Evolutionary conservation across 106 monocot genomes (phyloP).

Genomic region (Alisma plantagoaquatica): DNA sequence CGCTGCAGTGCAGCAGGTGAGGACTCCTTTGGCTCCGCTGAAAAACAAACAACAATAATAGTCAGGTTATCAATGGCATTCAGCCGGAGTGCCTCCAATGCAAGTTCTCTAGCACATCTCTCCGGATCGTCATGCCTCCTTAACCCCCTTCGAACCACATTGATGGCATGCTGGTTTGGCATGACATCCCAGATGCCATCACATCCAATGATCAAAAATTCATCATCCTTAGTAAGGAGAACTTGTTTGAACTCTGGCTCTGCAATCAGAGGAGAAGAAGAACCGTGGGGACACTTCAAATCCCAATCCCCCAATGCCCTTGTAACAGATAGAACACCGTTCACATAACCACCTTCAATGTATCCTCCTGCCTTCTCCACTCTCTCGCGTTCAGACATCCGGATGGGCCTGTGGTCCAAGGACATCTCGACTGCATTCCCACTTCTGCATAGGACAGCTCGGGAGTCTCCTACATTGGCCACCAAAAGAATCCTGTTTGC

Average conservation of each 20-base stretch:
- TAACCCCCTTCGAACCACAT: constrained; percentile 29
- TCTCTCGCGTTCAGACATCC: constrained; percentile 25
- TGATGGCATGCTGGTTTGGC: constrained; percentile 46
- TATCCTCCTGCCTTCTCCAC: constrained; percentile 37
- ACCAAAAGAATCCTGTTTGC: constrained; percentile 32
- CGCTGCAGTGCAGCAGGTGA: constrained; percentile 1
- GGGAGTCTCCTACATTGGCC: constrained; percentile 60
- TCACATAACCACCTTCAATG: constrained; percentile 55
- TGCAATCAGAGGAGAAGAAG: constrained; percentile 38
- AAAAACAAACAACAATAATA: constrained; percentile 47
- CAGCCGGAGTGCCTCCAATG: constrained; percentile 47
- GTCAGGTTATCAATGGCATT: constrained; percentile 54
- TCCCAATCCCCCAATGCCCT: constrained; percentile 68
- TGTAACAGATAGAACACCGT: constrained; percentile 46
- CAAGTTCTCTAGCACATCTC: constrained; percentile 48
- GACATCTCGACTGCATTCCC: constrained; percentile 55
- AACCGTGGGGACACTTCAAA: constrained; percentile 30
- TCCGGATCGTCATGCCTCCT: constrained; percentile 44
- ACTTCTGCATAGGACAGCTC: constrained; percentile 47
- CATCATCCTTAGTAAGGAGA: constrained; percentile 38
- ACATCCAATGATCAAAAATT: constrained; percentile 62
- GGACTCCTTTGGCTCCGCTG: not conserved
- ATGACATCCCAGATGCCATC: constrained; percentile 77
- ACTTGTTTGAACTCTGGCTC: constrained; percentile 45
- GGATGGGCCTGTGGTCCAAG: constrained; percentile 40